Base-by-base conservation (phyloP, 257 asterid genomes). In the Fraxinus pennsylvanica region DNA sequence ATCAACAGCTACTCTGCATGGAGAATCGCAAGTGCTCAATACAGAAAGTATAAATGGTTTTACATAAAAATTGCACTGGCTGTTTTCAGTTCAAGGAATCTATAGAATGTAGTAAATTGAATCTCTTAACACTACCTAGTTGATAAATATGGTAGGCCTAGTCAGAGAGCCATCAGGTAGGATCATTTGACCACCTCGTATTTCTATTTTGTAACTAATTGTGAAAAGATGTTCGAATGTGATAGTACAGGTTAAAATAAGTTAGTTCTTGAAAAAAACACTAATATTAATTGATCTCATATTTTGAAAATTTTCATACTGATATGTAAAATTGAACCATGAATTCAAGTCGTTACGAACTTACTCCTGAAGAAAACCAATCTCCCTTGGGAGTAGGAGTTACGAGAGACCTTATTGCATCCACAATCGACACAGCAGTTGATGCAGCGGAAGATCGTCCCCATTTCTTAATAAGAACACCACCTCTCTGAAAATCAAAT, bases 371-470 rank as follows among this genome's bases (percentile, higher is more conserved):
- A 10, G 99, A 96, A 83, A 96, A 96, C 98, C 99, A 96, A 83
- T 93, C 97, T 22, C 97, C 99, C 73, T 92, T 88, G 0, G 97
- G 97, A 1, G 99, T 96, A 33, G 98, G 99, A 41, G 91, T 96
- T 36, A 93, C 88, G 1, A 96, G 99, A 74, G 99, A 92, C 77
- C 88, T 92, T 45, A 96, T 96, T 5, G 97, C 97, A 57, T 96
- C 98, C 30, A 86, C 93, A 6, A 96, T 84, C 8, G 98, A 96
- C 68, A 93, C 98, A 73, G 98, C 86, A 68, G 98, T 93, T n/a
- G 99, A 96, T 74, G 98, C 99, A 45, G 99, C 99, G 0, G 99
- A 96, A 36, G 99, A 96, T 85, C 99, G 86, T 82, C 99, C 99
- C 99, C 99, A 96, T 88, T 96, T 96, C 88, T 92, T 76, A 80